Percentiles rank a stretch among this genome's conserved stretches.
phyloP scores from a whole-genome alignment of 2,329 filamentous ascomycete genomes.

The Colletotrichum musae region DNA sequence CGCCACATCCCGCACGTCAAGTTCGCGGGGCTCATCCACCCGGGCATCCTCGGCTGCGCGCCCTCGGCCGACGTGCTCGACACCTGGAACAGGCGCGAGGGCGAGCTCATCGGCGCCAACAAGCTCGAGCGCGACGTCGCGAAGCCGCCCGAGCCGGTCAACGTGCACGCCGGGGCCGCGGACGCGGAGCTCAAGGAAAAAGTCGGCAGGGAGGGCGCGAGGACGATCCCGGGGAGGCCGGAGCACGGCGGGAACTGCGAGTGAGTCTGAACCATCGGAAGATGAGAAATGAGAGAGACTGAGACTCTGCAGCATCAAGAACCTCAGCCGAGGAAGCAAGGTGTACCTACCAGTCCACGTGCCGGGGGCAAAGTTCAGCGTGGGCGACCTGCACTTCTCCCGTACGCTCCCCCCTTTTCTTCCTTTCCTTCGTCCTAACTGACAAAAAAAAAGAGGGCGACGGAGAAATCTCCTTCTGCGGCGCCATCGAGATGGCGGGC shows the following conservation, averaged over 20 bases:
- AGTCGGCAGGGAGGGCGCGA: constrained; percentile 82
- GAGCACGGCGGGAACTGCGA: constrained; percentile 94
- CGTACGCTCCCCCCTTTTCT: constrained; percentile 56
- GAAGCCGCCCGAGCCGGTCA: constrained; percentile 79
- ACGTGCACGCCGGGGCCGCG: constrained; percentile 80
- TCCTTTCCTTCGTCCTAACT: background rate
- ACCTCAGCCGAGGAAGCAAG: constrained; percentile 82
- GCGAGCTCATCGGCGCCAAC: constrained; percentile 80
- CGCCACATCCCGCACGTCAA: constrained; percentile 90
- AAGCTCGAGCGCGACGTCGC: constrained; percentile 81
- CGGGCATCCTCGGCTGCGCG: constrained; percentile 91
- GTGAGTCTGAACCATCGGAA: constrained; percentile 42
- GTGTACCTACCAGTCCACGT: constrained; percentile 93
- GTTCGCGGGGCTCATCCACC: constrained; percentile 91
- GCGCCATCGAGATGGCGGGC: constrained; percentile 95
- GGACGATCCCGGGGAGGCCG: constrained; percentile 87
- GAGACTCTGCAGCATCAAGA: constrained; percentile 74
- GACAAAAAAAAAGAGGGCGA: constrained; percentile 76
- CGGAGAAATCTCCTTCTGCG: constrained; percentile 90
- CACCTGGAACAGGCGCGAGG: constrained; percentile 88
- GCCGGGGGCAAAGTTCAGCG: constrained; percentile 87
- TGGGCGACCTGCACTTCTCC: constrained; percentile 89
- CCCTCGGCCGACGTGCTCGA: constrained; percentile 83
- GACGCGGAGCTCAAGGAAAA: constrained; percentile 71
- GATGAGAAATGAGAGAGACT: constrained; percentile 13